Conservation (phyloP, 106 monocot species). For the Platanthera zijinensis region DNA sequence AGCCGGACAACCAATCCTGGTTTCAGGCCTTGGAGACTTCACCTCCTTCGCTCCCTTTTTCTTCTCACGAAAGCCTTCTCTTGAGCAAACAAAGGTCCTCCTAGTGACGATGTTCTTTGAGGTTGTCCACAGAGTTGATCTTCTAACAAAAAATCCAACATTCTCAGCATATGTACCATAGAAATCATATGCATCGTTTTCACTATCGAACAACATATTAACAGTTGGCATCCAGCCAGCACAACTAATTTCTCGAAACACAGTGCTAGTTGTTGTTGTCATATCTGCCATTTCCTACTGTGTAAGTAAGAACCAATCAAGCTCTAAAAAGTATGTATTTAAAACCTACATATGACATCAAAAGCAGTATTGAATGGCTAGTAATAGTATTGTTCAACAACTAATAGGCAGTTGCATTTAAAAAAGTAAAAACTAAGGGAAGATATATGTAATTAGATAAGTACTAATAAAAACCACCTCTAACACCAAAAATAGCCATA, state of each 20-base stretch:
- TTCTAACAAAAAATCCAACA: slow-evolving; percentile 55
- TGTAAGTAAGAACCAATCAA: not conserved
- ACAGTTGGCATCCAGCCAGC: slow-evolving; percentile 30
- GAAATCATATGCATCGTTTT: slow-evolving; percentile 68
- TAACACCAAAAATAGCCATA: not conserved
- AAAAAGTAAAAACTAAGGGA: not conserved
- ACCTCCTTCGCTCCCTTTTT: slow-evolving; percentile 55
- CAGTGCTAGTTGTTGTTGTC: not conserved
- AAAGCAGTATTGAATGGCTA: not conserved
- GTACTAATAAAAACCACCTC: not conserved
- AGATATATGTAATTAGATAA: not conserved
- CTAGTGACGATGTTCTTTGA: slow-evolving; percentile 65
- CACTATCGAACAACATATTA: slow-evolving; percentile 62
- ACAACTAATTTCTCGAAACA: slow-evolving; percentile 10
- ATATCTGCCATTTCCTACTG: slow-evolving; percentile 7
- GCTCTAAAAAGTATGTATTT: not conserved
- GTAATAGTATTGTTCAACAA: not conserved
- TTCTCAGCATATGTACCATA: slow-evolving; percentile 61
- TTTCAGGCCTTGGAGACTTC: slow-evolving; percentile 48
- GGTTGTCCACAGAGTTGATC: slow-evolving; percentile 59
- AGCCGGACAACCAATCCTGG: slow-evolving; percentile 61
- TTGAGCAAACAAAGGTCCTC: slow-evolving; percentile 68
- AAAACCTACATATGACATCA: not conserved
- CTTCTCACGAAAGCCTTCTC: slow-evolving; percentile 68
- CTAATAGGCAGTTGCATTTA: not conserved